Evolutionary conservation across 1,284 basidiomycete species (phyloP), one percentile per base, ranked within the genome.

Genomic region (Thecaphora thlaspeos): DNA sequence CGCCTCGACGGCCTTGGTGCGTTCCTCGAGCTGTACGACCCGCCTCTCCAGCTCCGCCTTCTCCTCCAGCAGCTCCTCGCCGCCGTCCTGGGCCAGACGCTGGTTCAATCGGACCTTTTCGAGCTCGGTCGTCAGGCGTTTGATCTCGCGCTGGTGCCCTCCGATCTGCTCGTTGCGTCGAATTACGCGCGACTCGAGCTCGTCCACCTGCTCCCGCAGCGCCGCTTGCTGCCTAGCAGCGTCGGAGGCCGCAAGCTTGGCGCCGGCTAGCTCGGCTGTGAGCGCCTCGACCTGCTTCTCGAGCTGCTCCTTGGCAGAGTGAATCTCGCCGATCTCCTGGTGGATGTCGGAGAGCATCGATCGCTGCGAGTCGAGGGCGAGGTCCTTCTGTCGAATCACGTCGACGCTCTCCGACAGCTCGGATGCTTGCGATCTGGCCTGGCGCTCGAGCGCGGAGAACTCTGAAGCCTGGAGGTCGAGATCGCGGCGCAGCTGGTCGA

Each of bases 101-200:
- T 58, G 53, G 24, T 69, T 65, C 18, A 56, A 62, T 7, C 49
- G 26, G 3, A 57, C 48, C 3, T 52, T 40, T 10, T 57, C 50
- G 0, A 69, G 53, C 36, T 69, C 48, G 32, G 55, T 48, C 26
- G 51, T 24, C 3, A 46, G 34, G 10, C 37, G 38, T 2, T 21
- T 18, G 7, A 67, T 46, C 41, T 57, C 48, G 2, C 38, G 43
- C 42, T 69, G 67, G 5, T 66, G 59, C 21, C 28, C 39, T 2
- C 59, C 67, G 23, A 69, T 69, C 46, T 69, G 67, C 39, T 61
- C 60, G 46, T 56, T 60, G 12, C 67, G 42, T 12, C 67, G 55
- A 34, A 65, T 26, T 5, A 67, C 38, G 7, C 60, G 48, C 18
- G 47, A 52, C 30, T 63, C 46, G n/a, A 51, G 18, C 36, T 67